Base-by-base conservation (phyloP, 208 protist genomes). In the Leishmania lainsoni region DNA sequence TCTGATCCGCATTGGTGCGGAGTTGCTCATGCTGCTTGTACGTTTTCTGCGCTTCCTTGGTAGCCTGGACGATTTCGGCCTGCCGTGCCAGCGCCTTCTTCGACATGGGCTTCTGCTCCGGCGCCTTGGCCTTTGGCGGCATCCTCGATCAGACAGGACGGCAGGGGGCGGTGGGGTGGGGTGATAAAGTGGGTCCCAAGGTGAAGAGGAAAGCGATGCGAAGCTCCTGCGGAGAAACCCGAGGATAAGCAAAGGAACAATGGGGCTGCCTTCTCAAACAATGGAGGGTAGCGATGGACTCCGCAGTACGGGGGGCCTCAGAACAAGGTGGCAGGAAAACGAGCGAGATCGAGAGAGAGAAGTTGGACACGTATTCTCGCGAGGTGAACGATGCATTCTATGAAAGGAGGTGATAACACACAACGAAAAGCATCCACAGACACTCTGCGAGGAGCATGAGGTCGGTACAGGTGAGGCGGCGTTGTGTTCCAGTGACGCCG, bases 21-120 rank as follows among this genome's bases (percentile, higher is more conserved):
- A 93, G 81, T 59, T 89, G 73, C 73, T 98, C 96, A 80, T 97
- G 96, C 65, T 96, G 87, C 79, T 94, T 93, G 85, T 88, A 98
- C 48, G 95, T 79, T 65, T 92, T 89, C 76, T 95, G 87, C 1
- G 93, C 95, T 9, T 83, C 86, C 12, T 79, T 85, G 5, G 82
- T 75, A 3, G 94, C 92, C 77, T 94, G 78, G 69, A 92, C 89
- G 22, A 95, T 72, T 2, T 88, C 93, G 2, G 83, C 76, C 52
- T 97, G 84, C 29, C 89, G 77, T 1, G 89, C 87, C 2, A 79
- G 81, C 32, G 84, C 81, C 72, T 96, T 95, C 72, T 92, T 95
- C 5, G 89, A 86, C 59, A 73, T 79, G 65, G 78, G 85, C 83
- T 94, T 94, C n/a, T 54, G 81, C 72, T 90, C 85, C 63, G 85